Evolutionary conservation across 306 rosid species (phyloP), one percentile per base, ranked within the genome.

Genomic region (Hylodesmum podocarpum): DNA sequence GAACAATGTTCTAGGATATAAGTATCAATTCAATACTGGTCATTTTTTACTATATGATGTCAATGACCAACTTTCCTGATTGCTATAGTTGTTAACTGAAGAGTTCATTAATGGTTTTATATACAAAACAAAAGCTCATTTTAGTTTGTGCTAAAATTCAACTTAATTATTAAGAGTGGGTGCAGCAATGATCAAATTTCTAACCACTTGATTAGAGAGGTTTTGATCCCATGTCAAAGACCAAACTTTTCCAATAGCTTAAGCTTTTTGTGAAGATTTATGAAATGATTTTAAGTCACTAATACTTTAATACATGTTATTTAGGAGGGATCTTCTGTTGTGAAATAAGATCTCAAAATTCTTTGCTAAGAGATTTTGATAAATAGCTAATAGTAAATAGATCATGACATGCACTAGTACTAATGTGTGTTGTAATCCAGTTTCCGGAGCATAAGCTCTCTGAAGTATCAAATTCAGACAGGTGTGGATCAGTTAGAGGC

Each of bases 381-480:
- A 27, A 55, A 65, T 34, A 12, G 22, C 34, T 46, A 70, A 24
- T 29, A 36, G 51, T 79, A 22, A 75, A 51, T 69, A 63, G 51
- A 63, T 44, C 44, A 13, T 28, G 19, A 36, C 44, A 59, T 73
- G 61, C n/a, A 18, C 66, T 64, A 71, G 54, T 49, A 77, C 72
- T 77, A 53, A 74, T 58, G 47, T 50, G 55, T 66, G 22, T 72
- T 66, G 54, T 76, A 31, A 43, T 86, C 74, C 90, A 95, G 98
- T 71, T 89, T 90, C 85, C 90, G 91, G 73, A 83, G 92, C 88
- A 85, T 89, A 86, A 79, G 70, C 81, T 80, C 90, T 74, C 78
- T 92, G 36, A 90, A 89, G 83, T 88, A 92, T 90, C 93, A 95
- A 58, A 87, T 95, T 72, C 98, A 90, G 88, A 95, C 87, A 74